Percentiles rank a stretch among this genome's conserved stretches.
These are phyloP conservation scores for Yarrowia sp. DNA, from an alignment of 805 yeast genomes.

Conservation along the genomic window DNA sequence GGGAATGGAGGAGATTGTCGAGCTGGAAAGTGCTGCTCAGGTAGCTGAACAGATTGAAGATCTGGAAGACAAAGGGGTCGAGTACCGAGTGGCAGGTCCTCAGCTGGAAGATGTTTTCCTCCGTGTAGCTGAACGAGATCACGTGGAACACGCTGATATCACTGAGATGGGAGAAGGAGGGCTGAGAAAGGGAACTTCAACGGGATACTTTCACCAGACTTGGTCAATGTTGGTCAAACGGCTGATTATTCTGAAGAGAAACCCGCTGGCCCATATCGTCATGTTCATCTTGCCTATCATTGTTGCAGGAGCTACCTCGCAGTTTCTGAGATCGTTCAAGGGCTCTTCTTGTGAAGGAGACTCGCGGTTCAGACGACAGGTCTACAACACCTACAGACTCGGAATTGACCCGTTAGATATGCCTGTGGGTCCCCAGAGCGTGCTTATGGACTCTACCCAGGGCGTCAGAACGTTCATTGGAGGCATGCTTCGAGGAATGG, in stretches of 20 bases:
- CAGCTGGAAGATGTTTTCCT: slow-evolving; percentile 50
- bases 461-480: slow-evolving; percentile 41
- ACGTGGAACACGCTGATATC: slow-evolving; percentile 40
- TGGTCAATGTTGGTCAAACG: slow-evolving; percentile 49
- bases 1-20: slow-evolving; percentile 46
- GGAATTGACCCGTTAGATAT: slow-evolving; percentile 25
- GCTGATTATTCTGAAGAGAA: slow-evolving; percentile 46
- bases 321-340: slow-evolving; percentile 42
- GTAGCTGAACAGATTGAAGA: slow-evolving; percentile 44
- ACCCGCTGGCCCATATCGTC: slow-evolving; percentile 47
- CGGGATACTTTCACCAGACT: slow-evolving; percentile 44
- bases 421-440: slow-evolving; percentile 41
- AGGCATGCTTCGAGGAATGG: slow-evolving; percentile 22
- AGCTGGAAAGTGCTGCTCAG: slow-evolving; percentile 43
- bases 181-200: slow-evolving; percentile 22
- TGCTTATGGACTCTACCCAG: background rate
- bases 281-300: slow-evolving; percentile 48
- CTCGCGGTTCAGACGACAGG: slow-evolving; percentile 39
- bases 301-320: slow-evolving; percentile 47
- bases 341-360: slow-evolving; percentile 43
- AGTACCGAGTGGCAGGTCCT: slow-evolving; percentile 50
- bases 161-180: slow-evolving; percentile 28
- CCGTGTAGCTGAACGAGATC: slow-evolving; percentile 47
- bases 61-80: slow-evolving; percentile 44
- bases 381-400: slow-evolving; percentile 40